phyloP scores from a whole-genome alignment of 306 rosid genomes.

The Glycine tomentella region DNA sequence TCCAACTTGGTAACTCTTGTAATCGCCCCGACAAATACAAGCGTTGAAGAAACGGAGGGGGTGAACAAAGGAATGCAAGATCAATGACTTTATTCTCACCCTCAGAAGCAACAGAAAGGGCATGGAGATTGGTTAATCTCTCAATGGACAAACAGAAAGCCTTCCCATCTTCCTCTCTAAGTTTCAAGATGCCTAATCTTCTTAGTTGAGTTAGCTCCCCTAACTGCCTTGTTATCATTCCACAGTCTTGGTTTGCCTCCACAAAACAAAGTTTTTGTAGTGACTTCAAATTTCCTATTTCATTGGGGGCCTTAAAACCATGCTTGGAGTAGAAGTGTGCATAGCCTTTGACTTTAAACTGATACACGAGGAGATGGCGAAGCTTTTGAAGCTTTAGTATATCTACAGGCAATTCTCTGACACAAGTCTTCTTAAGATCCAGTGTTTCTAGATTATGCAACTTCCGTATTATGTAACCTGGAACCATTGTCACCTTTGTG shows the following conservation, averaged over 20 bases:
- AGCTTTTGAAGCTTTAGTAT: slow-evolving; percentile 57
- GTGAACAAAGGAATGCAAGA: slow-evolving; percentile 49
- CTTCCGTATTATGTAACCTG: slow-evolving; percentile 55
- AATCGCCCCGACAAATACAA: slow-evolving; percentile 54
- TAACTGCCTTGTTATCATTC: slow-evolving; percentile 46
- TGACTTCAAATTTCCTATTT: slow-evolving; percentile 53
- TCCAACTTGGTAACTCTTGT: slow-evolving; percentile 56
- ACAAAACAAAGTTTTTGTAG: slow-evolving; percentile 63
- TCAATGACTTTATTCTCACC: slow-evolving; percentile 52
- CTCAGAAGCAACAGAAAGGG: slow-evolving; percentile 49
- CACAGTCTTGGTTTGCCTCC: slow-evolving; percentile 55
- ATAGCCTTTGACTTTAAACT: slow-evolving; percentile 38
- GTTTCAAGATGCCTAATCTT: slow-evolving; percentile 52
- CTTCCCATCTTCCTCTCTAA: slow-evolving; percentile 56
- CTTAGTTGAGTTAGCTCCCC: slow-evolving; percentile 54
- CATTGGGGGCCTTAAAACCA: slow-evolving; percentile 48
- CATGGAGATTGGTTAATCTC: slow-evolving; percentile 52
- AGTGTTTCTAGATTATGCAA: slow-evolving; percentile 59
- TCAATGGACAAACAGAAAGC: slow-evolving; percentile 56
- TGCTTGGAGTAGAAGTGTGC: slow-evolving; percentile 48
- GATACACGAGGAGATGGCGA: slow-evolving; percentile 62
- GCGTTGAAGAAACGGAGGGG: slow-evolving; percentile 56
- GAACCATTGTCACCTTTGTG: slow-evolving; percentile 55
- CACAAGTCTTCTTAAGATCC: slow-evolving; percentile 54
- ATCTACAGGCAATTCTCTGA: slow-evolving; percentile 61